Evolutionary conservation across 441 rosid species (phyloP).

Genomic region (Heliophila coronopifolia): DNA sequence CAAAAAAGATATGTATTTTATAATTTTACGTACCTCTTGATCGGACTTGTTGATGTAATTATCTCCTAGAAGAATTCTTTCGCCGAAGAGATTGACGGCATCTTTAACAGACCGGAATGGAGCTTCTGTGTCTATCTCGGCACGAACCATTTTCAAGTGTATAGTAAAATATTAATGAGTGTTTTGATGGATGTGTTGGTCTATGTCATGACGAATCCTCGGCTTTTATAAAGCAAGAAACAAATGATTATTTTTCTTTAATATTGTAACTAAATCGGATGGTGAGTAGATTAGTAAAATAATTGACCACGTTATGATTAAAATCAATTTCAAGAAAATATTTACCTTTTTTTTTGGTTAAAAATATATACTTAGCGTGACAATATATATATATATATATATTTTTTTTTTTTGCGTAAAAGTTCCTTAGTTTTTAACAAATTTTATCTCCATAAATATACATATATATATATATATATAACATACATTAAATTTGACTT

Average conservation of each 20-base stretch:
- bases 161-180: no score
- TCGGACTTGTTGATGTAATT: conserved; percentile 47
- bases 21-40: conserved; percentile 41
- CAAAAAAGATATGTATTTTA: not conserved
- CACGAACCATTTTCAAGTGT: conserved; percentile 40
- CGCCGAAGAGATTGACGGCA: conserved; percentile 84
- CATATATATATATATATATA: no score
- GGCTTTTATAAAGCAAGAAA: conserved; percentile 18
- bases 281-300: conserved; percentile 20
- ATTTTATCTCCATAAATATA: no score
- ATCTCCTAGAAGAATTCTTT: conserved; percentile 53
- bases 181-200: conserved; percentile 19
- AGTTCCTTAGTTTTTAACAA: no score
- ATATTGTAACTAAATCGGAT: conserved; percentile 20
- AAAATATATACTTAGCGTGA: no score
- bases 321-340: not conserved
- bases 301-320: not conserved
- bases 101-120: conserved; percentile 97
- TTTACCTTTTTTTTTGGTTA: no score
- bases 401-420: no score
- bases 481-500: no score
- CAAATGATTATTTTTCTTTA: no score
- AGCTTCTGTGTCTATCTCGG: conserved; percentile 90
- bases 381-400: not conserved
- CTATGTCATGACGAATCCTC: conserved; percentile 10